Base-by-base conservation (phyloP, 768 basidiomycete species). In the Naganishia friedmannii region DNA sequence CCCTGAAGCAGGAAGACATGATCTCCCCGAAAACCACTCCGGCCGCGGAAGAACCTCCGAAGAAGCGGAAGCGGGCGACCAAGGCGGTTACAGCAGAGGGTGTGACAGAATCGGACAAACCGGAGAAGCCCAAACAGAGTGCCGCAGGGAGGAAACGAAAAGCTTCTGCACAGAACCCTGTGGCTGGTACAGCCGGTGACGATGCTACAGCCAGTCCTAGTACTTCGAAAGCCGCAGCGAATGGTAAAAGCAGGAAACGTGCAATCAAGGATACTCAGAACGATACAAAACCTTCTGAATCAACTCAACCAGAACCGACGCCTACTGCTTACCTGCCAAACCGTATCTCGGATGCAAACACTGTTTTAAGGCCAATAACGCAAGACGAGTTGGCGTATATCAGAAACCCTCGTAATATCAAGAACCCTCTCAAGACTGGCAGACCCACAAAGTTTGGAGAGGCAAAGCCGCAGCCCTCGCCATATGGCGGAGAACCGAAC, bases 381-480 rank as follows among this genome's bases (percentile, higher is more conserved):
- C 29, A 34, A 23, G 65, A 66, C 65, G 65, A 66, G n/a, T 31
- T 66, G 23, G 46, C 48, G 48, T 66, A 53, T 31, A 53, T 53
- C 48, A 45, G 65, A 28, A 34, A 66, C 65, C 65, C 48, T 23
- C 46, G 65, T 23, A 66, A 66, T 34, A 53, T 54, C 31, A 66
- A 54, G 53, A 66, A 66, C 21, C 65, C 65, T 19, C 39, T 63
- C 29, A 63, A 63, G 60, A 63, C 39, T 13, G 60, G 60, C 6
- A 37, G 39, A 7, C 39, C 60, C 23, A 45, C 39, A 28, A 63
- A 46, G 39, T 63, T 63, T 45, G 39, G n/a, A n/a, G 9, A 26
- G 21, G 60, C 48, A 51, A 51, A 21, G 21, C 48, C 19, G n/a
- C 48, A 51, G 48, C 48, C 48, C n/a, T 51, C 48, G 19, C 48